A percentile compares a stretch with the other conserved stretches of the same genome.
phyloP scores from a whole-genome alignment of 2,329 filamentous ascomycete genomes.

The Aspergillus sp. region DNA sequence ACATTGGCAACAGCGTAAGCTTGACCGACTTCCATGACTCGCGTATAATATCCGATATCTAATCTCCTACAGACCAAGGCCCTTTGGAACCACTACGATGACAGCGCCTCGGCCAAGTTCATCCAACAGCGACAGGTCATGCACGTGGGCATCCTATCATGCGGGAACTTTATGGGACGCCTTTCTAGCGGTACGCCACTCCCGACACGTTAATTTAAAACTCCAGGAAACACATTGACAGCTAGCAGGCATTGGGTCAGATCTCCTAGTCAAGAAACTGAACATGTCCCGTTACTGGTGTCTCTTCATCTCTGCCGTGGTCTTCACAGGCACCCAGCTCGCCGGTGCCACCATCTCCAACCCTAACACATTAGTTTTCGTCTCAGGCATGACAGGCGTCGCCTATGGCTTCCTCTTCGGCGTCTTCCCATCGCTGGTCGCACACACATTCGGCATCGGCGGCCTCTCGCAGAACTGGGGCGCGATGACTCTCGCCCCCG shows the following conservation, averaged over 20 bases:
- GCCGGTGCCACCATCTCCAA: slow-evolving; percentile 66
- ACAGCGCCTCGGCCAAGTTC: slow-evolving; percentile 61
- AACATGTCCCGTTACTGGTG: slow-evolving; percentile 85
- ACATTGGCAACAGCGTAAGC: slow-evolving; percentile 77
- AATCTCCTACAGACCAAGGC: slow-evolving; percentile 51
- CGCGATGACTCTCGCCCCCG: slow-evolving; percentile 81
- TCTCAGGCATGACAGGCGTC: slow-evolving; percentile 77
- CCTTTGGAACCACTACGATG: slow-evolving; percentile 79
- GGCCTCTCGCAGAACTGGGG: slow-evolving; percentile 95
- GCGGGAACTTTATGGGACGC: slow-evolving; percentile 77
- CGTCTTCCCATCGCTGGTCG: slow-evolving; percentile 80
- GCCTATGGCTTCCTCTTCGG: slow-evolving; percentile 92
- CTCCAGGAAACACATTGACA: neutral
- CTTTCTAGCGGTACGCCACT: slow-evolving; percentile 58
- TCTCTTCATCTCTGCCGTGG: slow-evolving; percentile 63
- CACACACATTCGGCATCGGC: slow-evolving; percentile 82
- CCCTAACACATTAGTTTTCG: slow-evolving; percentile 65
- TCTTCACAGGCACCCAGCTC: slow-evolving; percentile 74
- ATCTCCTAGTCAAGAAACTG: slow-evolving; percentile 75
- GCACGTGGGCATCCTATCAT: slow-evolving; percentile 89
- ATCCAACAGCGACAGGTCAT: slow-evolving; percentile 75
- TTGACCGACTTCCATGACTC: neutral
- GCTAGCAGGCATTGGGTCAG: slow-evolving; percentile 68
- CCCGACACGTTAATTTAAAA: neutral
- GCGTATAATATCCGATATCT: neutral